phyloP scores from a whole-genome alignment of 2,329 filamentous ascomycete genomes.

The Sordariomycetes sp. region DNA sequence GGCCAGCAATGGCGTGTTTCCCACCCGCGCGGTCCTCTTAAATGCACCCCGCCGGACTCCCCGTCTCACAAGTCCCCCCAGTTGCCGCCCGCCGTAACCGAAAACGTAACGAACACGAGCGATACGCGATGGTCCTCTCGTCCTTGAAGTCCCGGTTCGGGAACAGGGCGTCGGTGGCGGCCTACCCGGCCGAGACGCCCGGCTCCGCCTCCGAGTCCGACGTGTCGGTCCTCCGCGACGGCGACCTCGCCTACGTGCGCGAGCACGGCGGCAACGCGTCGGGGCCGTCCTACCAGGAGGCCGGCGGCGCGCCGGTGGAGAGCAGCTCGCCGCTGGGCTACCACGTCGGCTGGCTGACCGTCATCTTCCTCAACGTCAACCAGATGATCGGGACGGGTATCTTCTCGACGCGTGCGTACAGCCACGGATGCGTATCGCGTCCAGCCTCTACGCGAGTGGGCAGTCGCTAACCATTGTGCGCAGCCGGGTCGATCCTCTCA shows the following conservation, averaged over 20 bases:
- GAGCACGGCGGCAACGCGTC: constrained; percentile 35
- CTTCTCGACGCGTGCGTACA: constrained; percentile 49
- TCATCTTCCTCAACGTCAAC: constrained; percentile 50
- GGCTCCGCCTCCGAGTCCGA: constrained; percentile 13
- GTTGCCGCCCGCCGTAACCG: neutral
- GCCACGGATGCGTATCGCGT: neutral
- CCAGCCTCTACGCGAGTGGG: neutral
- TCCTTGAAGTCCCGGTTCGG: neutral
- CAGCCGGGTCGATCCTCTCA: constrained; percentile 46
- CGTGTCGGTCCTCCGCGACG: constrained; percentile 20
- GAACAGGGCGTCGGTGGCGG: neutral
- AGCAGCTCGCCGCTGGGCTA: constrained; percentile 47
- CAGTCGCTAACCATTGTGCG: neutral
- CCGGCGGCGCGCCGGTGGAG: constrained; percentile 51
- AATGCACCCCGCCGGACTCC: neutral
- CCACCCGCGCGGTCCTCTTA: neutral
- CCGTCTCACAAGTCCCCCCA: neutral
- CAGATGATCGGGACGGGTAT: constrained; percentile 55
- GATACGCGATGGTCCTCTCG: neutral
- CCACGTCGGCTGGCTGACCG: constrained; percentile 41
- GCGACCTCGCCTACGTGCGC: constrained; percentile 29
- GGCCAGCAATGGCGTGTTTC: neutral
- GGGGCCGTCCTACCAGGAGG: constrained; percentile 45
- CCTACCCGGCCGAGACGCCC: neutral
- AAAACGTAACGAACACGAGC: neutral